phyloP scores from a whole-genome alignment of 1,284 basidiomycete genomes.

The Fomitopsis palustris region DNA sequence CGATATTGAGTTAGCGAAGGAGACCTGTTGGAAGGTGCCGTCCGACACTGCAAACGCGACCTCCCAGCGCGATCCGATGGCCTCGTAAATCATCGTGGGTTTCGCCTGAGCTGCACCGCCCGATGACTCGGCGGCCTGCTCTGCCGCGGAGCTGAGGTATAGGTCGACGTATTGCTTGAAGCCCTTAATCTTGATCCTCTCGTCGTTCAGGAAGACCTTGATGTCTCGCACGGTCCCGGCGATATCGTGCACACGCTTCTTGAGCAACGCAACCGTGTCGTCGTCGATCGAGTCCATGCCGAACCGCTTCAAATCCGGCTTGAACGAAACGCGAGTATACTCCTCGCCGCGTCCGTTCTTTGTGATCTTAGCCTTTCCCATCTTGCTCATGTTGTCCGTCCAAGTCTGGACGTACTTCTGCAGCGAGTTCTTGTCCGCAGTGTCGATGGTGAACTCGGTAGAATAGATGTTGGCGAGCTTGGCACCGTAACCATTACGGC shows the following conservation, averaged over 20 bases:
- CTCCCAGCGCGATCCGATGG: conserved; percentile 86
- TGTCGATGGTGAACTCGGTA: conserved; percentile 95
- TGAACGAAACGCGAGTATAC: conserved; percentile 94
- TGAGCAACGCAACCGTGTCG: conserved; percentile 87
- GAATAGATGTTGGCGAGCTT: conserved; percentile 99
- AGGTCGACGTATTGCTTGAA: conserved; percentile 99
- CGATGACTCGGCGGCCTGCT: conserved; percentile 59
- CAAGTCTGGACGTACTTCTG: conserved; percentile 98
- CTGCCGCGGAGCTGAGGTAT: conserved; percentile 77
- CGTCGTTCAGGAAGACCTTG: conserved; percentile 93
- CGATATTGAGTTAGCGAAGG: conserved; percentile 97
- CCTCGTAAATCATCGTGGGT: conserved; percentile 81
- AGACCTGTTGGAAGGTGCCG: conserved; percentile 89
- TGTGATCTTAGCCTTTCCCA: conserved; percentile 89
- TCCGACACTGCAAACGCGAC: conserved; percentile 94
- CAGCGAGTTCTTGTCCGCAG: conserved; percentile 83
- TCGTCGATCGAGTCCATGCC: conserved; percentile 92
- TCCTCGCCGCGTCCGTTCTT: conserved; percentile 87
- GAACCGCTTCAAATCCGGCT: conserved; percentile 89
- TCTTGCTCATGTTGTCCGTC: conserved; percentile 90
- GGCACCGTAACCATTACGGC: conserved; percentile 98
- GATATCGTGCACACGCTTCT: conserved; percentile 97
- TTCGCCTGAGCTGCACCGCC: conserved; percentile 77
- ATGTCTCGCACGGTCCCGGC: conserved; percentile 93
- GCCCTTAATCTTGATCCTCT: conserved; percentile 89